Base-by-base conservation (phyloP, 2,329 filamentous ascomycete genomes). In the Xylariaceae sp. region DNA sequence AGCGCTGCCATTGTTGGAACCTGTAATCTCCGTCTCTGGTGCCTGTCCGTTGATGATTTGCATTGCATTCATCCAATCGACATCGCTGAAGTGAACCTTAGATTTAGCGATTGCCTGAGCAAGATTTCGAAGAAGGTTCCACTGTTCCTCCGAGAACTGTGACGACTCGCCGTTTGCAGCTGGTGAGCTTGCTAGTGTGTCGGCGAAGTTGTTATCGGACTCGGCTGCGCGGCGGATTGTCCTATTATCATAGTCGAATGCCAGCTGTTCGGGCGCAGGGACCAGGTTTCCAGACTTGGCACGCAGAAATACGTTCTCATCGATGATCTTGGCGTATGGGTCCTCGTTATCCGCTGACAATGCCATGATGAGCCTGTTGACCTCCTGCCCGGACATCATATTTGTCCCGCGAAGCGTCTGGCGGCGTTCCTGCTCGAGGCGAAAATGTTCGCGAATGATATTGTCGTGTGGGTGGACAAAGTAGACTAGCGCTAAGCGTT, bases 311-410 rank as follows among this genome's bases (percentile, higher is more conserved):
- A 28, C 26, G n/a, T 46, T 23, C 6, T 28, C 43, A 11, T 46
- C 43, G 43, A 46, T 29, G 24, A 46, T 46, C n/a, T 46, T 46
- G n/a, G 43, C 43, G 28, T 46, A 46, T 31, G 43, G 43, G 28
- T 46, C 43, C 19, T 46, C 43, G 16, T 46, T 46, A 19, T 46
- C 43, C 6, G 43, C 43, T 19, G 43, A 46, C 19, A 46, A 11
- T n/a, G 43, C 43, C 43, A 46, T 46, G 28, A 46, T 46, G 9
- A 46, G 43, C n/a, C 43, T 17, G 24, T 46, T 46, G 6, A 46
- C 43, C 26, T 46, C 43, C 43, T 46, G 43, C 7, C 43, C 43
- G n/a, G 43, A 46, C 43, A 46, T 28, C 43, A 46, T 46, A 14
- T 46, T 46, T 3, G 43, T 46, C 9, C 43, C 43, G n/a, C 43